phyloP scores from a whole-genome alignment of 371 early-diverging fungal genomes.

The Fennellomyces sp. region DNA sequence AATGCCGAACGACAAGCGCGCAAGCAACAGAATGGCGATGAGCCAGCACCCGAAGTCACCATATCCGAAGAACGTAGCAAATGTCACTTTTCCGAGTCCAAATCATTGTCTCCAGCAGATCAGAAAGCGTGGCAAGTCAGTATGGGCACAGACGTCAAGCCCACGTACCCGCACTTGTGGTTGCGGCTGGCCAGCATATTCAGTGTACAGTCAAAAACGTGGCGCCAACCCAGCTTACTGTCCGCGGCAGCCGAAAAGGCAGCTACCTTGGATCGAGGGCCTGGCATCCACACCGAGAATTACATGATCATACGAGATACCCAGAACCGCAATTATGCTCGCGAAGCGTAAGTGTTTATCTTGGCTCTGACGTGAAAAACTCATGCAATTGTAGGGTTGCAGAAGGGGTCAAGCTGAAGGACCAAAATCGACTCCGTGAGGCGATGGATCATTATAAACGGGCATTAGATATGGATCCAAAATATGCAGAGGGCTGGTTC shows the following conservation, averaged over 20 bases:
- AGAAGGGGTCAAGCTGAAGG: conserved; percentile 38
- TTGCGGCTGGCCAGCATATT: conserved; percentile 42
- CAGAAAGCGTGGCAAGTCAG: conserved; percentile 38
- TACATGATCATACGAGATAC: conserved; percentile 43
- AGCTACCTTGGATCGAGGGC: conserved; percentile 11
- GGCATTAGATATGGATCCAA: conserved; percentile 54
- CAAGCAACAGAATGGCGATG: conserved; percentile 2
- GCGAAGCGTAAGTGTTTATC: conserved; percentile 48
- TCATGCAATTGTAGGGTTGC: too few relatives aligned
- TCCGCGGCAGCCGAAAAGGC: conserved; percentile 6
- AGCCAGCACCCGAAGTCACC: background rate
- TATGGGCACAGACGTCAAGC: conserved; percentile 34
- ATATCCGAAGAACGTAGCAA: background rate
- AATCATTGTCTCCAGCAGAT: conserved; percentile 14
- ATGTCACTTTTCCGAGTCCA: conserved; percentile 22
- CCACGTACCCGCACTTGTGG: conserved; percentile 50
- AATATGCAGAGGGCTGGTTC: conserved; percentile 53
- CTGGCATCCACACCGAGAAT: conserved; percentile 23
- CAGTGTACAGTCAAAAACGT: conserved; percentile 38
- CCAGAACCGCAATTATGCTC: conserved; percentile 50
- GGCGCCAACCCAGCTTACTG: conserved; percentile 31
- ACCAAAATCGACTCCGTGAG: conserved; percentile 28
- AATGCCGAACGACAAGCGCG: conserved; percentile 22
- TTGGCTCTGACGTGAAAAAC: too few relatives aligned
- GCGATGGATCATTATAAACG: conserved; percentile 49